These are phyloP conservation scores for Epichloe coenophiala DNA, from an alignment of 2,329 filamentous ascomycete species.

Conservation along the genomic window DNA sequence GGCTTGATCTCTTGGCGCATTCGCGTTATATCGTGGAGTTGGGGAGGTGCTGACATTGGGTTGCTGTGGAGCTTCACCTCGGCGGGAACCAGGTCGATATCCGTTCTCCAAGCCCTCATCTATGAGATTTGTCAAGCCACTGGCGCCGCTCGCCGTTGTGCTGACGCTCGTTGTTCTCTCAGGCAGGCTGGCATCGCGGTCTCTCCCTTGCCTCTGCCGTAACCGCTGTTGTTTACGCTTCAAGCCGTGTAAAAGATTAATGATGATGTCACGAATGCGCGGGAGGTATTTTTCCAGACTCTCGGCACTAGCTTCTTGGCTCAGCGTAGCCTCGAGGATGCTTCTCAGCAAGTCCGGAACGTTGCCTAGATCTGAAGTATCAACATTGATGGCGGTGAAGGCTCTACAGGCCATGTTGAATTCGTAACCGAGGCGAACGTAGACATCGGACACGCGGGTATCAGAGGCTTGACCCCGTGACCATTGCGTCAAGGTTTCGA, in stretches of 20 bases:
- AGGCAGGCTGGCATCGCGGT: constrained; percentile 34
- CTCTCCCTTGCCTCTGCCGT: constrained; percentile 46
- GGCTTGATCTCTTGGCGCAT: constrained; percentile 36
- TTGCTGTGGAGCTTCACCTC: constrained; percentile 14
- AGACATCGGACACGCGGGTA: constrained; percentile 93
- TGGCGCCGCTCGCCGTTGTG: constrained; percentile 42
- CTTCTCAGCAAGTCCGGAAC: constrained; percentile 82
- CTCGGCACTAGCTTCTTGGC: constrained; percentile 87
- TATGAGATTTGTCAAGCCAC: constrained; percentile 40
- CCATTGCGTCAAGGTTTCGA: constrained; percentile 96
- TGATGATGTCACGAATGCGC: constrained; percentile 94
- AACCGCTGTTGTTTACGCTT: constrained; percentile 95
- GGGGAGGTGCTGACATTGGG: constrained; percentile 27
- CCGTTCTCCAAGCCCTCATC: constrained; percentile 46
- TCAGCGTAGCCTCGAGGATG: constrained; percentile 90
- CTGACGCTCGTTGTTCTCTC: constrained; percentile 44
- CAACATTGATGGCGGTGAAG: constrained; percentile 93
- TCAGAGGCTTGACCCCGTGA: constrained; percentile 85
- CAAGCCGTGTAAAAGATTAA: constrained; percentile 86
- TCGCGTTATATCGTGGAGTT: constrained; percentile 27
- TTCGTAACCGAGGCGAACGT: constrained; percentile 92
- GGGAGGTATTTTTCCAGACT: constrained; percentile 91
- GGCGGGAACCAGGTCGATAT: constrained; percentile 28
- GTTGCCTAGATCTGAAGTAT: constrained; percentile 85
- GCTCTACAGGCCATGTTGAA: constrained; percentile 98